These are phyloP conservation scores for Closterium sp. DNA, from an alignment of 139 green algal genomes.

Conservation along the genomic window DNA sequence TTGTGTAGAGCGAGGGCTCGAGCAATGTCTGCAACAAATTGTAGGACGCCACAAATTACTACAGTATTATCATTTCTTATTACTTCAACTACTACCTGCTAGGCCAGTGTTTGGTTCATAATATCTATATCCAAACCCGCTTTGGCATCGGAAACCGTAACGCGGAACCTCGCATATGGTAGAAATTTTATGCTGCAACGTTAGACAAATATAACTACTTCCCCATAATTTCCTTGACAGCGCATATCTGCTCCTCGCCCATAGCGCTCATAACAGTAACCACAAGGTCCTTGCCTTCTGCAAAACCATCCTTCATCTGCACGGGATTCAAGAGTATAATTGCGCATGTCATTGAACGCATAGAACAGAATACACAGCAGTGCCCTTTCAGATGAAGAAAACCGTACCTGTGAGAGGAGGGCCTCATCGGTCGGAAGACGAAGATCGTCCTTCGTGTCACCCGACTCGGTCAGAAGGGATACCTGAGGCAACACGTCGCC, in stretches of 20 bases:
- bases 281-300: conserved; percentile 85
- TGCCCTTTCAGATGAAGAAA: neutral
- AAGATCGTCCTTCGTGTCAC: conserved; percentile 94
- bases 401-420: conserved; percentile 61
- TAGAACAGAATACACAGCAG: neutral
- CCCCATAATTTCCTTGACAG: conserved; percentile 67
- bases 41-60: too few relatives aligned
- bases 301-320: conserved; percentile 79
- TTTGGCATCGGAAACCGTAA: neutral
- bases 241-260: conserved; percentile 87
- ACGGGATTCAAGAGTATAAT: conserved; percentile 13
- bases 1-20: too few relatives aligned
- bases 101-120: too few relatives aligned
- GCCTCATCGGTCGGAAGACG: conserved; percentile 85
- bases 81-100: neutral
- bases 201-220: neutral
- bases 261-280: conserved; percentile 90
- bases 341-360: neutral
- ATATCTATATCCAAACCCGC: neutral
- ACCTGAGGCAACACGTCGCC: conserved; percentile 36
- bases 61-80: too few relatives aligned
- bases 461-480: conserved; percentile 87
- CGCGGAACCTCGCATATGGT: neutral
- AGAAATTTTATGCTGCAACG: neutral
- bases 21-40: too few relatives aligned